Base-by-base conservation (phyloP, 768 basidiomycete genomes). In the Tylopilus intermedius region DNA sequence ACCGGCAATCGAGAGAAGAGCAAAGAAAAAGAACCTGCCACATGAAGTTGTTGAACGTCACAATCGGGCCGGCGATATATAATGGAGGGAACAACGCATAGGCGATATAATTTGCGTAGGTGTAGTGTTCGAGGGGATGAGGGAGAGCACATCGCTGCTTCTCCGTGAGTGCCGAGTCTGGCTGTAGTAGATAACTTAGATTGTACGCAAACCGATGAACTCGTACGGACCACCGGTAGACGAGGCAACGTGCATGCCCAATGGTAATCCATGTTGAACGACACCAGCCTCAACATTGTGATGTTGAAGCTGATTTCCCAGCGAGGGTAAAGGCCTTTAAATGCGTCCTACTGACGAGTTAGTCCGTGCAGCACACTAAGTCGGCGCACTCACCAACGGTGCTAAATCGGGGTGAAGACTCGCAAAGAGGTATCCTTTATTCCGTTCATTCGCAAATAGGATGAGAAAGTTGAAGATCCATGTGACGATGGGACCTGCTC, bases 301-400 rank as follows among this genome's bases (percentile, higher is more conserved):
- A 98, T 93, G 67, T 98, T 98, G 76, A 95, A 98, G 59, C 75
- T 81, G 60, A 98, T 77, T 59, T 97, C 82, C 96, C 96, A 99
- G 18, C 93, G 79, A 10, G 94, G 89, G 55, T 94, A 86, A 15
- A 90, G 71, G 6, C 96, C 96, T 65, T 78, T 72, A 58, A 77
- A 78, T 0, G 61, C 54, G 61, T 90, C 88, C 86, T 91, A 48
- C 29, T 27, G 22, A n/a, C 55, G 50, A 45, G 29, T 58, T 7
- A 58, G 45, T 48, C 43, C 9, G 38, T 53, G 39, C 47, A 54
- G 9, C n/a, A 26, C 14, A 35, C 29, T 22, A 33, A 46, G 15
- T 41, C 32, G 39, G 24, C 14, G 33, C 33, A 67, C 85, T 52
- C 62, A 94, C 94, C 64, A 95, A 68, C 8, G 73, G 70, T 10